Evolutionary conservation across 192 early-diverging fungal species (phyloP).

Genomic region (Coemansia sp.): DNA sequence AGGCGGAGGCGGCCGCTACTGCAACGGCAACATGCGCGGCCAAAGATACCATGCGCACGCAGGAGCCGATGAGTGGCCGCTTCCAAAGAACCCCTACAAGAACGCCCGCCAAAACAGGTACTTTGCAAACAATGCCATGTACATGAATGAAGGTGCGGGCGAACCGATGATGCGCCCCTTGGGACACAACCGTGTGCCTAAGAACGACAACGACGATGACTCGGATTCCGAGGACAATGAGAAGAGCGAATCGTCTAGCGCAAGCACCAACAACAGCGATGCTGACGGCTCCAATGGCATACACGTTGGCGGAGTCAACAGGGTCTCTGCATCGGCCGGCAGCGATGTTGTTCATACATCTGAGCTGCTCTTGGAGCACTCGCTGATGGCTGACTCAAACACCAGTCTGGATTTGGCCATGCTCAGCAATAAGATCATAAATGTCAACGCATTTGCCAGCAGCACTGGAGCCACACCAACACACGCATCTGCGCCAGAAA

Average conservation of each 20-base stretch:
- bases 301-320: conserved; percentile 34
- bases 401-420: conserved; percentile 40
- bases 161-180: conserved; percentile 16
- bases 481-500: background rate
- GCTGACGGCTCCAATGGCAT: conserved; percentile 6
- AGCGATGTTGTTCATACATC: conserved; percentile 3
- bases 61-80: conserved; percentile 39
- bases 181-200: conserved; percentile 39
- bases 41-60: conserved; percentile 45
- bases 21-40: conserved; percentile 30
- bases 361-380: background rate
- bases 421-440: conserved; percentile 39
- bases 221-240: conserved; percentile 22
- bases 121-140: conserved; percentile 17
- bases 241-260: conserved; percentile 4
- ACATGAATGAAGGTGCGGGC: conserved; percentile 8
- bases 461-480: conserved; percentile 14
- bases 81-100: conserved; percentile 45
- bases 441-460: conserved; percentile 32
- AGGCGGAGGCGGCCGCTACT: conserved; percentile 11
- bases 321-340: conserved; percentile 13
- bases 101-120: conserved; percentile 24
- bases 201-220: conserved; percentile 14
- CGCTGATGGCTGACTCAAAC: conserved; percentile 15
- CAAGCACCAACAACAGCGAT: background rate